A percentile compares a stretch with the other conserved stretches of the same genome.
Conservation (phyloP, 176 grass and related monocot genomes). For the Phoenix dactylifera region DNA sequence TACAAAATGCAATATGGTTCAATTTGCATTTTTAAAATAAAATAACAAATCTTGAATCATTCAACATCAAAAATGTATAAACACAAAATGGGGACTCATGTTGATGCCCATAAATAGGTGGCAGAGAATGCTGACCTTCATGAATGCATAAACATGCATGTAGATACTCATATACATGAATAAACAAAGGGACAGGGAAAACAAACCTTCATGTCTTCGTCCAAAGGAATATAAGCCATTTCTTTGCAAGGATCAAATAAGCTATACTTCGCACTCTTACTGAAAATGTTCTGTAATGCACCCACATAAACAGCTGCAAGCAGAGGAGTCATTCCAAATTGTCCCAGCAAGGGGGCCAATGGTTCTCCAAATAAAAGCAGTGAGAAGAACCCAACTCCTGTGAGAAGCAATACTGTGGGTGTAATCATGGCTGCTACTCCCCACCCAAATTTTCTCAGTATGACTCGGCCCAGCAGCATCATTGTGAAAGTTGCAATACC, state of each 20-base stretch:
- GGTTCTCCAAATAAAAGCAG: slow-evolving; percentile 84
- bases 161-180: slow-evolving; percentile 2
- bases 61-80: too few relatives aligned
- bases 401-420: slow-evolving; percentile 86
- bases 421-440: slow-evolving; percentile 96
- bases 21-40: too few relatives aligned
- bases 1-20: too few relatives aligned
- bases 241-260: slow-evolving; percentile 99
- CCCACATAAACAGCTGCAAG: slow-evolving; percentile 96
- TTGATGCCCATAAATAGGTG: too few relatives aligned
- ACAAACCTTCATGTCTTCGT: slow-evolving; percentile 99
- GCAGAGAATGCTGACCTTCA: neutral
- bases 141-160: slow-evolving; percentile 1
- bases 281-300: slow-evolving; percentile 98
- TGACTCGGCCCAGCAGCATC: slow-evolving; percentile 92
- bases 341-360: slow-evolving; percentile 56
- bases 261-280: slow-evolving; percentile 99
- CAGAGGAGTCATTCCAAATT: slow-evolving; percentile 77
- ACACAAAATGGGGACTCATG: too few relatives aligned
- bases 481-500: slow-evolving; percentile 97
- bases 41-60: too few relatives aligned
- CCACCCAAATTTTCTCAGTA: slow-evolving; percentile 88
- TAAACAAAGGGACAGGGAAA: neutral
- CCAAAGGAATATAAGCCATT: slow-evolving; percentile 99
- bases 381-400: slow-evolving; percentile 97